Percentiles rank a stretch among this genome's conserved stretches.
Conservation (phyloP, 2,329 filamentous ascomycete genomes). For the Pseudocercospora ulei region DNA sequence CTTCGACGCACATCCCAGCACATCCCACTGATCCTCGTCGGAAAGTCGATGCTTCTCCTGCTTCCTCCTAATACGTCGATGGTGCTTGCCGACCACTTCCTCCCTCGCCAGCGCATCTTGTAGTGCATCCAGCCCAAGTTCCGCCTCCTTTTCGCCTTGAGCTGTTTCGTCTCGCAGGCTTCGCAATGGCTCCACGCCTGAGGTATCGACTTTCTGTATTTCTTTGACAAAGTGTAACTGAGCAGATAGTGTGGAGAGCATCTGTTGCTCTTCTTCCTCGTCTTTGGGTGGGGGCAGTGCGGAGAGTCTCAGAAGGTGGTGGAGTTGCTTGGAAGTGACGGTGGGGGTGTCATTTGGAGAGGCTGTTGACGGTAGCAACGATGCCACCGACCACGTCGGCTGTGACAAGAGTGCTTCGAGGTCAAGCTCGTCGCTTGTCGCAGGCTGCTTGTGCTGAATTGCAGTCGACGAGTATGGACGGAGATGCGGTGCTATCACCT, state of each 20-base stretch:
- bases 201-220: slow-evolving; percentile 69
- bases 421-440: too few relatives aligned
- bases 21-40: slow-evolving; percentile 57
- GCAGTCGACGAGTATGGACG: too few relatives aligned
- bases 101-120: slow-evolving; percentile 51
- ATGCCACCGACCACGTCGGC: slow-evolving; percentile 75
- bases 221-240: slow-evolving; percentile 87
- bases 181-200: slow-evolving; percentile 60
- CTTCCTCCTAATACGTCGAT: slow-evolving; percentile 44
- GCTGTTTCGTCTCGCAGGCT: slow-evolving; percentile 72
- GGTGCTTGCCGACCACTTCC: slow-evolving; percentile 48
- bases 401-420: slow-evolving; percentile 47
- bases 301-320: slow-evolving; percentile 78
- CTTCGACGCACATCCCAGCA: slow-evolving; percentile 54
- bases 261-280: slow-evolving; percentile 53
- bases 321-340: slow-evolving; percentile 59
- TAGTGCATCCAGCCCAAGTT: slow-evolving; percentile 51
- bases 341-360: slow-evolving; percentile 29
- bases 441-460: too few relatives aligned
- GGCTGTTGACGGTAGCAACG: slow-evolving; percentile 51
- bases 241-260: slow-evolving; percentile 64
- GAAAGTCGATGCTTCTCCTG: slow-evolving; percentile 41
- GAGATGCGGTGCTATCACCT: too few relatives aligned
- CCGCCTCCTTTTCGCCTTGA: slow-evolving; percentile 47
- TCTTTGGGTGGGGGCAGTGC: slow-evolving; percentile 66